phyloP scores from a whole-genome alignment of 2,329 filamentous ascomycete genomes.

The Exophiala calicioides region DNA sequence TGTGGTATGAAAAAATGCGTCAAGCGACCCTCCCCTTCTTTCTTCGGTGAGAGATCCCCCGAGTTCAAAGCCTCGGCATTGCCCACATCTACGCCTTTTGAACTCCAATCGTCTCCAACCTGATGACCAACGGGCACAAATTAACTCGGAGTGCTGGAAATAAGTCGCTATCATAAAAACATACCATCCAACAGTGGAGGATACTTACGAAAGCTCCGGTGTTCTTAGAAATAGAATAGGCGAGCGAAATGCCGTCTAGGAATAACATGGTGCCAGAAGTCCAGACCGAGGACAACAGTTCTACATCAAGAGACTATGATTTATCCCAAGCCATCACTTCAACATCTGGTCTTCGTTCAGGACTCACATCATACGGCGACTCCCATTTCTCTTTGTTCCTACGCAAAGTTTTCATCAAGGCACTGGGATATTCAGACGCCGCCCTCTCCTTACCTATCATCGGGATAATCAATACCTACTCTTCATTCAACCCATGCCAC shows the following conservation, averaged over 20 bases:
- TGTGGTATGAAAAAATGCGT: too few species aligned
- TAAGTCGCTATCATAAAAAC: not conserved
- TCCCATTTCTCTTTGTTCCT: constrained; percentile 74
- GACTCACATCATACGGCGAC: constrained; percentile 70
- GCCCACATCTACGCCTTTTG: too few species aligned
- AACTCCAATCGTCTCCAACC: constrained; percentile 1
- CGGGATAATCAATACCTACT: constrained; percentile 74
- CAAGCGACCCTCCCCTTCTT: too few species aligned
- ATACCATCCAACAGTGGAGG: not conserved
- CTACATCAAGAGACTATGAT: constrained; percentile 54
- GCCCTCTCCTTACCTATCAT: constrained; percentile 69
- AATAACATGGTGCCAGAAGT: not conserved
- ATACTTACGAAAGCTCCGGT: too few species aligned
- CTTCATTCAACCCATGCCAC: constrained; percentile 73
- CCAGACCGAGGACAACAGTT: constrained; percentile 2
- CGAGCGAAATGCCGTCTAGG: constrained; percentile 15
- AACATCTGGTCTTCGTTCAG: constrained; percentile 60
- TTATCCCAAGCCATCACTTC: constrained; percentile 56
- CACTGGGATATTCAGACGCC: constrained; percentile 71
- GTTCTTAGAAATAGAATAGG: too few species aligned
- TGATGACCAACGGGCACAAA: not conserved
- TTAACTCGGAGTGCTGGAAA: not conserved
- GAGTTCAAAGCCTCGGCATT: too few species aligned
- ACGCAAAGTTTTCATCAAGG: constrained; percentile 76
- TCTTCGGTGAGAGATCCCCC: too few species aligned